A percentile compares a stretch with the other conserved stretches of the same genome.
Conservation (phyloP, 306 rosid species). For the Spatholobus suberectus region DNA sequence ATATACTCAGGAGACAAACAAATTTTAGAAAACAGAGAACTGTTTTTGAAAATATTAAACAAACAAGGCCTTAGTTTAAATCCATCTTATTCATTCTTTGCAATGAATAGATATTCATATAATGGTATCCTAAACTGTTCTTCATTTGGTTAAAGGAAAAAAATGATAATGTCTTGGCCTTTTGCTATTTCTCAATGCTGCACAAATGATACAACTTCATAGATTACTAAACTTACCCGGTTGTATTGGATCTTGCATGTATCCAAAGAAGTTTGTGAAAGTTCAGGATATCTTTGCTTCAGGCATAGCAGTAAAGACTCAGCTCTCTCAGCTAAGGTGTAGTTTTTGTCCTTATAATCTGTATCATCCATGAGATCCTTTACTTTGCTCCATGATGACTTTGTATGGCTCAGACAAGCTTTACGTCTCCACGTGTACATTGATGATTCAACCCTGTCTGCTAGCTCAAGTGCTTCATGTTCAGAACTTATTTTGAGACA, state of each 20-base stretch:
- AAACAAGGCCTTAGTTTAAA: background rate
- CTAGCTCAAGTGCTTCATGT: constrained; percentile 92
- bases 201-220: background rate
- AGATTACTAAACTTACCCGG: constrained; percentile 49
- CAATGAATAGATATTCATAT: background rate
- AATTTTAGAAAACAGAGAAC: too few relatives aligned
- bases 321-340: constrained; percentile 84
- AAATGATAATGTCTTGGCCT: background rate
- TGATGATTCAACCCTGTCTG: constrained; percentile 89
- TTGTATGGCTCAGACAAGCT: constrained; percentile 81
- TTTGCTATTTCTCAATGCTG: constrained; percentile 4
- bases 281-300: constrained; percentile 94
- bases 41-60: too few relatives aligned
- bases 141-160: background rate
- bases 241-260: constrained; percentile 91
- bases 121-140: background rate
- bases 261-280: constrained; percentile 93
- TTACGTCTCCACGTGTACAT: constrained; percentile 96
- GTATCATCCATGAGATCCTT: constrained; percentile 82
- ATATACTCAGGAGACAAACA: too few relatives aligned
- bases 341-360: constrained; percentile 74
- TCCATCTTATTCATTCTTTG: background rate
- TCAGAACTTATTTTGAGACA: constrained; percentile 74
- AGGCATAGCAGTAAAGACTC: constrained; percentile 70
- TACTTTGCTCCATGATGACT: constrained; percentile 87